phyloP scores from a whole-genome alignment of 495 filamentous ascomycete genomes.

The Aspergillus baeticus region DNA sequence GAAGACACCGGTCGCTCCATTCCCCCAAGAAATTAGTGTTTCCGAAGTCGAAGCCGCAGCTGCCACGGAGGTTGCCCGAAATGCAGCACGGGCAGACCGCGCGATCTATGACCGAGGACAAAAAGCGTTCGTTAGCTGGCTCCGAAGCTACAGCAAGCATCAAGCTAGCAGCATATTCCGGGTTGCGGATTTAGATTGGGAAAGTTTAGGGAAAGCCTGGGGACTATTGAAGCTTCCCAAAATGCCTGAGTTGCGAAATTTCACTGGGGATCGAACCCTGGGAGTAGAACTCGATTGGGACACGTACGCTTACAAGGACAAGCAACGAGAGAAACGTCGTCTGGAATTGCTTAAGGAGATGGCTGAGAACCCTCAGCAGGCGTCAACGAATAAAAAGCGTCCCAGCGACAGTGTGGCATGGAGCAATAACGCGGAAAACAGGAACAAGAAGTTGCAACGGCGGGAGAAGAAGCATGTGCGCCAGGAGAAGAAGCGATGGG shows the following conservation, averaged over 20 bases:
- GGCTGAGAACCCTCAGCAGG: conserved; percentile 28
- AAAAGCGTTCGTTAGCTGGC: conserved; percentile 88
- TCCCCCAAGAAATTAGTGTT: conserved; percentile 50
- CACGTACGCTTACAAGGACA: conserved; percentile 72
- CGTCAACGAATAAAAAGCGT: conserved; percentile 29
- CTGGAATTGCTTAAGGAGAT: conserved; percentile 51
- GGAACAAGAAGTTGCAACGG: conserved; percentile 61
- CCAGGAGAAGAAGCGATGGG: conserved; percentile 65
- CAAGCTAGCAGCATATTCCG: conserved; percentile 90
- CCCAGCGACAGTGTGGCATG: conserved; percentile 67
- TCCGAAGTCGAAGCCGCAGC: conserved; percentile 55
- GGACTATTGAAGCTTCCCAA: conserved; percentile 81
- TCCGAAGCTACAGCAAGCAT: conserved; percentile 88
- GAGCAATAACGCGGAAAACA: conserved; percentile 76
- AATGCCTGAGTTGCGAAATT: conserved; percentile 85
- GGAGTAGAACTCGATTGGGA: conserved; percentile 62
- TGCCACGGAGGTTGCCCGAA: conserved; percentile 56
- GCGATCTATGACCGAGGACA: conserved; percentile 85
- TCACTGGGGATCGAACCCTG: conserved; percentile 61
- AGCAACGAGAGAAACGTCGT: conserved; percentile 69
- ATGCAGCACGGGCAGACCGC: conserved; percentile 66
- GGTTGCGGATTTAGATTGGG: conserved; percentile 78
- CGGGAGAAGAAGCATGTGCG: conserved; percentile 73
- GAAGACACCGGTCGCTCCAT: conserved; percentile 76
- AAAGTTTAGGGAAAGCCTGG: conserved; percentile 76